These are phyloP conservation scores for Pythium phragmiticola DNA, from an alignment of 352 stramenopile species.

Conservation along the genomic window DNA sequence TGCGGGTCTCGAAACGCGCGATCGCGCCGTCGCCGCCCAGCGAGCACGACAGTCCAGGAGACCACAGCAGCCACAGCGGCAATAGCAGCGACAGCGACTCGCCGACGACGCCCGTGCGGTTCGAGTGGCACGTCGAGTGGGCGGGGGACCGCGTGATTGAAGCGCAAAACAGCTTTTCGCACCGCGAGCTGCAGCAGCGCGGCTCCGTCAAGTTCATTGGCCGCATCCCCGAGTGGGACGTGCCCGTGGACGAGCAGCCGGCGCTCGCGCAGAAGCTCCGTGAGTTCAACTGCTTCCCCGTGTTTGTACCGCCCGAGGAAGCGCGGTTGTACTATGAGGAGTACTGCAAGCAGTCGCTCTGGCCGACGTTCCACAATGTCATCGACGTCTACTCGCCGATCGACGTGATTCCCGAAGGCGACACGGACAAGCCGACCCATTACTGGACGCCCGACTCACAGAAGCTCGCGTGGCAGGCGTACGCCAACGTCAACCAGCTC, in stretches of 20 bases:
- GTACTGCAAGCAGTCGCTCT: conserved; percentile 97
- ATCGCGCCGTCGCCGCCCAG: background rate
- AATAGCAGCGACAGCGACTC: conserved; percentile 3
- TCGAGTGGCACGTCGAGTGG: conserved; percentile 63
- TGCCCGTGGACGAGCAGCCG: conserved; percentile 49
- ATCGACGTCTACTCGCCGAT: conserved; percentile 86
- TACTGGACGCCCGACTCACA: conserved; percentile 68
- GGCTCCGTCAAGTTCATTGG: conserved; percentile 77
- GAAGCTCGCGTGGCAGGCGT: conserved; percentile 89
- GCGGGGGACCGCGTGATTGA: conserved; percentile 74
- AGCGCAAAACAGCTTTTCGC: conserved; percentile 70
- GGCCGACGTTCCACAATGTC: conserved; percentile 97
- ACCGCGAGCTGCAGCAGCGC: conserved; percentile 63
- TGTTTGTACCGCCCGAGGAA: conserved; percentile 55
- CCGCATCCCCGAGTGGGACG: conserved; percentile 49
- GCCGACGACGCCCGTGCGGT: background rate
- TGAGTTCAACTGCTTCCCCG: conserved; percentile 66
- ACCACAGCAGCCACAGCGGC: background rate
- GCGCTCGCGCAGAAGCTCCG: conserved; percentile 47
- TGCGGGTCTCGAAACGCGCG: conserved; percentile 35
- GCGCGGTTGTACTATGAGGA: conserved; percentile 84
- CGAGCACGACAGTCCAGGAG: background rate
- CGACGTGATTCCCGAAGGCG: conserved; percentile 54
- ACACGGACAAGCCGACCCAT: conserved; percentile 31
- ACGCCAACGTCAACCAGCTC: conserved; percentile 94